A percentile compares a stretch with the other conserved stretches of the same genome.
phyloP scores from a whole-genome alignment of 208 protist genomes.

The Naegleria lovaniensis region DNA sequence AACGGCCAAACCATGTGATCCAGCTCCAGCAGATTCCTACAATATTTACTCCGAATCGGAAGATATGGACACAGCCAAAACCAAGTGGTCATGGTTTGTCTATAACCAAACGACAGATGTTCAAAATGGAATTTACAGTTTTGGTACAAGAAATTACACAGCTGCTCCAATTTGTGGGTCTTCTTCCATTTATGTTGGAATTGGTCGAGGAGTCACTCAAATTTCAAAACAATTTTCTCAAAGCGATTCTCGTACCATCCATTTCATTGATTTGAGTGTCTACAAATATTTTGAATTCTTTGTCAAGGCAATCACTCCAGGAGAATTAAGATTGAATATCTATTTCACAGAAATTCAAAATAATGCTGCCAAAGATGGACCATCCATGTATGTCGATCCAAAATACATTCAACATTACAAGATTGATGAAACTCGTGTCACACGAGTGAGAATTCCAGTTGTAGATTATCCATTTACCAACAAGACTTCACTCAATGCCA shows the following conservation, averaged over 20 bases:
- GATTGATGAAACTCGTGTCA: neutral
- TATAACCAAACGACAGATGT: neutral
- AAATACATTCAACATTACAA: conserved; percentile 8
- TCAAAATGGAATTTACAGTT: neutral
- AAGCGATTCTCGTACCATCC: neutral
- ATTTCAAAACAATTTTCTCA: neutral
- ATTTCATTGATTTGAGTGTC: neutral
- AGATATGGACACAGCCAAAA: neutral
- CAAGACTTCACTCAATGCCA: neutral
- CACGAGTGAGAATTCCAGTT: neutral
- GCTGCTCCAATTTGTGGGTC: neutral
- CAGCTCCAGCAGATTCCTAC: neutral
- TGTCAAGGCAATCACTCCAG: neutral
- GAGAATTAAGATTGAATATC: neutral
- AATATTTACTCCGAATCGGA: neutral
- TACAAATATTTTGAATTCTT: conserved; percentile 19
- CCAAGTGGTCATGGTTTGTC: no score
- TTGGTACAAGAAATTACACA: neutral
- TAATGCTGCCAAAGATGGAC: neutral
- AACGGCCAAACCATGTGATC: neutral
- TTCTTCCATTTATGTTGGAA: neutral
- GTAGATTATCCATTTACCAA: neutral
- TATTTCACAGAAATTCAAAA: neutral
- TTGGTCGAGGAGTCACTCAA: neutral
- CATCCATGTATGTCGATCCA: neutral